Base-by-base conservation (phyloP, 2,329 filamentous ascomycete genomes). In the Diaporthe eres region DNA sequence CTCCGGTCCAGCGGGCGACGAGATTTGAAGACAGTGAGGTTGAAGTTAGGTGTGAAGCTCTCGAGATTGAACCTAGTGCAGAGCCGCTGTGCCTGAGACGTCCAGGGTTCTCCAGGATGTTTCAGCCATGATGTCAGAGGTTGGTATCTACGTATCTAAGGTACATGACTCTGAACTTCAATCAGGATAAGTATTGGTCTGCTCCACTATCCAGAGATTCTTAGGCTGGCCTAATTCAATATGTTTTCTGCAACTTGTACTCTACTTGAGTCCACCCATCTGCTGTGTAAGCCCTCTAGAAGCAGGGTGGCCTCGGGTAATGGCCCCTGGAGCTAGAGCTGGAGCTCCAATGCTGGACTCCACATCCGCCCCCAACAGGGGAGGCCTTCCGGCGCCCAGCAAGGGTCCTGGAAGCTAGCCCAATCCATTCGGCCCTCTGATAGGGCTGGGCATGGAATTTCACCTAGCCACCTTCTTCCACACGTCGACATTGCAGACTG, bases 101-200 rank as follows among this genome's bases (percentile, higher is more conserved):
- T 7, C 17, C 65, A 68, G 47, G 65, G 65, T 53, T 15, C 22
- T 10, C 65, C 31, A 17, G 65, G 22, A 37, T 53, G 65, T 68
- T 68, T 68, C 65, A 68, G 65, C 47, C 65, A 53, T 68, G 47
- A 68, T 68, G 65, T 68, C 65, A 68, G 65, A 53, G 65, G 25
- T 37, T 7, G 39, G 44, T 39, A 34, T 44, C 63, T 68, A 10
- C 9, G 12, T 22, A 19, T 19, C 17, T n/a, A 31, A 39, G 37
- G 37, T 39, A 39, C 3, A 17, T 44, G 17, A 10, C 44, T 37
- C 25, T 12, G 6, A 51, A 5, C 39, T 47, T 15, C 42, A 4
- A 19, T 8, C n/a, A 1, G 0, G 42, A 4, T 10, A 5, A n/a
- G 5, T 51, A 37, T 37, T 67, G 25, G 25, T 31, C 6, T 67